Base-by-base conservation (phyloP, 2,329 filamentous ascomycete genomes). In the Annulohypoxylon truncatum region DNA sequence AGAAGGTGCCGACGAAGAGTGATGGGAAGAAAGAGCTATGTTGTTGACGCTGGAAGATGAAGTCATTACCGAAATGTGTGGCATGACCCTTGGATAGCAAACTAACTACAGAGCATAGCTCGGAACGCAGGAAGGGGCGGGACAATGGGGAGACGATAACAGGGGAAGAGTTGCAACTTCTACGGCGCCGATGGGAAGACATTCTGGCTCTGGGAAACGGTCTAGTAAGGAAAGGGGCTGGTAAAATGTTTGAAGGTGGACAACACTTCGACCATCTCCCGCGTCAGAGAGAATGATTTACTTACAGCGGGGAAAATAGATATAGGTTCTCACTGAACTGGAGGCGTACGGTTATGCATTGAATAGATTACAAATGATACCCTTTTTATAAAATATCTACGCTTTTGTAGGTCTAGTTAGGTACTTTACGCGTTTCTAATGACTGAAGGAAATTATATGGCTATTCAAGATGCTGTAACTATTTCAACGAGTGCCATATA, bases 301-400 rank as follows among this genome's bases (percentile, higher is more conserved):
- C 9, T 5, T n/a, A n/a, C 18, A 6, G 20, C 2, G 4, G 9
- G 42, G 9, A 24, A 46, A 26, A 46, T 46, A 26, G 42, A 46
- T 8, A 46, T 46, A n/a, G 12, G 22, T 26, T 46, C 20, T 46
- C 18, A 22, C 42, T 46, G 20, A n/a, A 26, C 20, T 46, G 22
- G 22, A 46, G 31, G 31, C 6, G 42, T 46, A 46, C 20, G 42
- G 18, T 4, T 6, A 26, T 10, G 3, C 10, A 26, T 26, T 46
- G 26, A 22, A 46, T 46, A 46, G 42, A 46, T 10, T n/a, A 24
- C n/a, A 22, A 46, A 46, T 46, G 42, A 46, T 46, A 46, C 42
- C 42, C 42, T n/a, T 20, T 42, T 42, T 42, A 46, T 46, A 8
- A 46, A 38, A 15, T 31, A 42, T 3, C 15, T 42, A 10, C 18